Evolutionary conservation across 2,329 filamentous ascomycete genomes (phyloP).

Genomic region (Elsinoe batatas): DNA sequence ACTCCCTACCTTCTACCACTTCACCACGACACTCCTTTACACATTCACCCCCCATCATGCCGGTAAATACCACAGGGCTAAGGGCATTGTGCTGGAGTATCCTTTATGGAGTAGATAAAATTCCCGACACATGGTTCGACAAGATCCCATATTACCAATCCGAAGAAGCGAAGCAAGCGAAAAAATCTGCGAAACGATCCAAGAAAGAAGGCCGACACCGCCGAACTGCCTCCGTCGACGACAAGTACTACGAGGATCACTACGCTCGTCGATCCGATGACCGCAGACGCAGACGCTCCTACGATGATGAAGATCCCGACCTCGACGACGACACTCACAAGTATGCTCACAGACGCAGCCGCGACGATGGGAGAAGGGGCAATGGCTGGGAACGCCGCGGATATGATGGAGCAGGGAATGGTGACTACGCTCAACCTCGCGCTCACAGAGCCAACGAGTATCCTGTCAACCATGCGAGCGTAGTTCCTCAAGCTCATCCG

Average conservation of each 20-base stretch:
- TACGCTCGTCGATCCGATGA: conserved; percentile 39
- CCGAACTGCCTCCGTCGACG: conserved; percentile 35
- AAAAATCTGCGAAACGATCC: conserved; percentile 13
- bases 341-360: conserved; percentile 15
- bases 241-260: conserved; percentile 32
- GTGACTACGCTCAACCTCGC: conserved; percentile 6
- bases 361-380: not conserved
- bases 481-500: not conserved
- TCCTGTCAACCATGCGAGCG: not conserved
- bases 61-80: conserved; percentile 14
- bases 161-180: conserved; percentile 16
- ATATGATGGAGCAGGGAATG: conserved; percentile 3
- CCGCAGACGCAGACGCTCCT: conserved; percentile 41
- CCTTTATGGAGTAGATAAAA: conserved; percentile 24
- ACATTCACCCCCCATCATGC: conserved; percentile 8
- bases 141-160: conserved; percentile 30
- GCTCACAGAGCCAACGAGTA: not conserved
- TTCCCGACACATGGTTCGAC: conserved; percentile 31
- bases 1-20: not conserved
- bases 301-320: conserved; percentile 83
- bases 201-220: conserved; percentile 23
- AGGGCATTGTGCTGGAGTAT: conserved; percentile 16
- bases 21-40: not conserved
- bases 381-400: not conserved
- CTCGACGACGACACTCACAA: conserved; percentile 20